Base-by-base conservation (phyloP, 2,329 filamentous ascomycete genomes). In the Atkinsonella hypoxylon region DNA sequence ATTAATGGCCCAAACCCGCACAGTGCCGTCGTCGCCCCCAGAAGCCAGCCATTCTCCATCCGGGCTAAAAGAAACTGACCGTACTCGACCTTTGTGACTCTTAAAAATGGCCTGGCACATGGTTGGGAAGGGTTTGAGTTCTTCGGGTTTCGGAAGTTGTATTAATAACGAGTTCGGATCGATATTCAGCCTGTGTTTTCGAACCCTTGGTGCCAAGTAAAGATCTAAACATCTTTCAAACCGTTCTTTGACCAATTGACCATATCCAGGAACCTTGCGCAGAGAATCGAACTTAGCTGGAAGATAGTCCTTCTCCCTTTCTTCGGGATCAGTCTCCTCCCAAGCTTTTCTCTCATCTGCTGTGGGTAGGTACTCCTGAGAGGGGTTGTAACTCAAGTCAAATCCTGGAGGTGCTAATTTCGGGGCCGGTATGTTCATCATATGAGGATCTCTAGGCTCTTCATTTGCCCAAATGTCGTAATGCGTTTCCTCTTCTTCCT, bases 401-500 rank as follows among this genome's bases (percentile, higher is more conserved):
- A 95, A 96, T 48, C 89, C 89, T 30, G 93, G 93, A 38, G 93
- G 91, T 30, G 91, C 83, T 47, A 94, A 76, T 66, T 98, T 98
- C 5, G 93, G 93, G 1, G 93, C 91, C 15, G 93, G 87, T 50
- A 97, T 85, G 62, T 96, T 88, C 90, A 97, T 97, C 36, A 86
- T 75, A 66, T 97, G 87, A 54, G 90, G 85, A 34, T 86, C 81
- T 58, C 85, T 79, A 11, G 88, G 81, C 58, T 85, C 80, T 67
- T 98, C 91, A 62, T 97, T 87, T 49, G 91, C 89, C 93, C 93
- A 98, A 50, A 98, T 79, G 63, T 98, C 93, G 62, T 89, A 95
- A 61, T 82, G 83, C 22, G 78, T 78, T 40, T 85, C 74, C 49
- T 86, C 82, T 53, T 86, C 75, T 51, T 87, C 82, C 48, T 86